Conservation (phyloP, 108 stramenopile genomes). For the Pseudonitzschia delicatissima region DNA sequence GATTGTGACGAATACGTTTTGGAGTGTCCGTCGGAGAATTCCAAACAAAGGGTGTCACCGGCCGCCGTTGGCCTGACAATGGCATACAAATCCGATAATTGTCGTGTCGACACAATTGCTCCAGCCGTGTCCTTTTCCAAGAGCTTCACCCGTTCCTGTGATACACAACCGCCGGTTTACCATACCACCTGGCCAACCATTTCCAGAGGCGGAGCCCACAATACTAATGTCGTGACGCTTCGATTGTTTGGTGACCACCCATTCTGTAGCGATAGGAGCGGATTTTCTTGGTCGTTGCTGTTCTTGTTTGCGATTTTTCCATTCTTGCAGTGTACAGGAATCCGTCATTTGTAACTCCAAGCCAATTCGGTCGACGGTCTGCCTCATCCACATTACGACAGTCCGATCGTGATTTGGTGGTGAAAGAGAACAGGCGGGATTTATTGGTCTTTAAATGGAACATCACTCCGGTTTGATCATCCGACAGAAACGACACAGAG, state of each 20-base stretch:
- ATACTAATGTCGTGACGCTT: conserved; percentile 37
- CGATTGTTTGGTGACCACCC: conserved; percentile 44
- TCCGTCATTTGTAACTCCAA: conserved; percentile 37
- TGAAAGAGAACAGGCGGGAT: conserved; percentile 41
- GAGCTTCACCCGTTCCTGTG: conserved; percentile 40
- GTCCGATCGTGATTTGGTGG: conserved; percentile 32
- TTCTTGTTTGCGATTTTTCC: conserved; percentile 26
- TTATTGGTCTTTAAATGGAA: conserved; percentile 29
- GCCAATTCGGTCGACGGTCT: conserved; percentile 28
- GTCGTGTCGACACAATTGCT: conserved; percentile 37
- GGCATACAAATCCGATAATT: conserved; percentile 36
- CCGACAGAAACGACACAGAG: conserved; percentile 39
- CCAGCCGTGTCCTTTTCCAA: conserved; percentile 46
- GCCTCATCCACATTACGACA: conserved; percentile 37
- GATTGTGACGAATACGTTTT: conserved; percentile 27
- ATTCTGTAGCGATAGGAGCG: conserved; percentile 35
- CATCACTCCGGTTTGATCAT: conserved; percentile 42
- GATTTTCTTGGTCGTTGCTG: conserved; percentile 25
- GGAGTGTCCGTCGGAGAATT: conserved; percentile 34
- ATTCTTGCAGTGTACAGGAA: conserved; percentile 27
- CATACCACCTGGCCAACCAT: conserved; percentile 41
- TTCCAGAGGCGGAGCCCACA: conserved; percentile 25
- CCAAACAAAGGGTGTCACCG: conserved; percentile 40
- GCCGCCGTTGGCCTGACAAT: conserved; percentile 44
- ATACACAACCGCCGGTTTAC: conserved; percentile 42